These are phyloP conservation scores for Aspergillus sp. DNA, from an alignment of 2,329 filamentous ascomycete species.

Conservation along the genomic window DNA sequence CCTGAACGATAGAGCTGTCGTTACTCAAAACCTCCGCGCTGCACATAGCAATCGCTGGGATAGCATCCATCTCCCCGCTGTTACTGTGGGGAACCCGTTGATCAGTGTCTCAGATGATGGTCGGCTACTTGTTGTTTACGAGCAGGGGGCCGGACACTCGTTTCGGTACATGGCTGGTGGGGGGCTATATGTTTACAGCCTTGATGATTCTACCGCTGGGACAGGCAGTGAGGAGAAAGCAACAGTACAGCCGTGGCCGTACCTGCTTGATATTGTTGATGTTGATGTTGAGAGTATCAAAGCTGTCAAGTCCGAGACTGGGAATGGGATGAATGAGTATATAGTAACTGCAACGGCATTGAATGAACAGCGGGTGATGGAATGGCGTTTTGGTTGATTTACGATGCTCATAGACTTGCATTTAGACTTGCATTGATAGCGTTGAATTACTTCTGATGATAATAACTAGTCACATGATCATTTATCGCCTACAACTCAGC, in stretches of 20 bases:
- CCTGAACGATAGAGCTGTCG: not conserved
- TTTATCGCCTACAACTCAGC: not conserved
- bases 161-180: conserved; percentile 11
- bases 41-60: conserved; percentile 7
- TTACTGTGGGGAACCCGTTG: conserved; percentile 7
- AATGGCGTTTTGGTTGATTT: conserved; percentile 7
- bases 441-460: not conserved
- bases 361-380: conserved; percentile 2
- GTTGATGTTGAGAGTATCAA: conserved; percentile 9
- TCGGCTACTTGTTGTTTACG: conserved; percentile 12
- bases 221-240: not conserved
- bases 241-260: conserved; percentile 11
- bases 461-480: not conserved
- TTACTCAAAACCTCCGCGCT: conserved; percentile 3
- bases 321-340: not conserved
- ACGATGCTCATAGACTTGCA: not conserved
- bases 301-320: not conserved
- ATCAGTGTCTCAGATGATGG: conserved; percentile 11
- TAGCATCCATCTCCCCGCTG: conserved; percentile 12
- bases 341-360: conserved; percentile 2
- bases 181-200: conserved; percentile 12
- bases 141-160: conserved; percentile 10
- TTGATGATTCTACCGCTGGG: conserved; percentile 2
- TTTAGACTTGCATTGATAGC: not conserved
- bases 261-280: conserved; percentile 11